A percentile compares a stretch with the other conserved stretches of the same genome.
Conservation (phyloP, 495 filamentous ascomycete genomes). For the Lophium mytilinum region DNA sequence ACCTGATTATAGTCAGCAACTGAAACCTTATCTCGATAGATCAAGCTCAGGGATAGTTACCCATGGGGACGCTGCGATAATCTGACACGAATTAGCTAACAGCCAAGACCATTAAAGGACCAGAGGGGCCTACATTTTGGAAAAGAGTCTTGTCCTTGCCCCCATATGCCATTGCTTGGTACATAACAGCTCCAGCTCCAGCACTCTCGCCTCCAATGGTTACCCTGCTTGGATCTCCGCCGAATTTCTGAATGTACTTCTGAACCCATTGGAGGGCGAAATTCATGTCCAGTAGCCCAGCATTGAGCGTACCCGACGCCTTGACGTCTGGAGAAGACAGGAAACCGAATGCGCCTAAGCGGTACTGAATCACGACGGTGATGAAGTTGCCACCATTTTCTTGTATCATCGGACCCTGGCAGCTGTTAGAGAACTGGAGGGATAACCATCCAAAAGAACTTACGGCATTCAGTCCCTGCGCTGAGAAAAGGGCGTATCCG, state of each 20-base stretch:
- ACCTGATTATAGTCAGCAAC: neutral
- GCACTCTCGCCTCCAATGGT: conserved; percentile 31
- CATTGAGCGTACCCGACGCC: conserved; percentile 31
- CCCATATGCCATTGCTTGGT: conserved; percentile 46
- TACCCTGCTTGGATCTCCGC: conserved; percentile 36
- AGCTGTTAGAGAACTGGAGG: too few relatives aligned
- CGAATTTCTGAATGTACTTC: conserved; percentile 31
- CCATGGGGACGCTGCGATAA: neutral
- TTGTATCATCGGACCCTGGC: conserved; percentile 33
- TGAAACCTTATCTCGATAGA: too few relatives aligned
- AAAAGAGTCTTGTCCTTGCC: conserved; percentile 37
- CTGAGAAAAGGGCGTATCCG: conserved; percentile 30
- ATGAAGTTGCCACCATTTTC: conserved; percentile 39
- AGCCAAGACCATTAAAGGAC: neutral
- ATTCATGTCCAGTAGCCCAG: conserved; percentile 33
- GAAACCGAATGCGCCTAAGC: conserved; percentile 33
- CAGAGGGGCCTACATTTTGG: conserved; percentile 26
- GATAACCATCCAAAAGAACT: too few relatives aligned
- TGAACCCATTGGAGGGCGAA: conserved; percentile 38
- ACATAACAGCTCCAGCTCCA: conserved; percentile 43
- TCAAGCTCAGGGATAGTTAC: neutral
- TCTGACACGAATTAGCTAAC: neutral
- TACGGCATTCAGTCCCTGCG: conserved; percentile 10
- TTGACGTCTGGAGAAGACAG: conserved; percentile 26
- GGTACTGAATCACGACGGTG: conserved; percentile 32